Evolutionary conservation across 2,329 filamentous ascomycete genomes (phyloP).

Genomic region (Hypoxylon sp.): DNA sequence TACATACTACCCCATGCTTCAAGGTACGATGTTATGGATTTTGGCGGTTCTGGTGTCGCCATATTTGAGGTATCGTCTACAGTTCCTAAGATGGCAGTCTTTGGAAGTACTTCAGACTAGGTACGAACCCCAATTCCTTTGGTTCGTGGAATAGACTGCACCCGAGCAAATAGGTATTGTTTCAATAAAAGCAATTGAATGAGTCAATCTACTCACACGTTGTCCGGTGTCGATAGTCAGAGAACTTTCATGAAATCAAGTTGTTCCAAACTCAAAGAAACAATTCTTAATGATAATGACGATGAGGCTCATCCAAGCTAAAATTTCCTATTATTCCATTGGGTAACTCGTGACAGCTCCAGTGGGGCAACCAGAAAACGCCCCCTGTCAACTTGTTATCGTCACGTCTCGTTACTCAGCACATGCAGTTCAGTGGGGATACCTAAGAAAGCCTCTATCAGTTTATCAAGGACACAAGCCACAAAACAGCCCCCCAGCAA

Average conservation of each 20-base stretch:
- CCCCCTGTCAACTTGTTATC: not conserved
- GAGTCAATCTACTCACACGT: not conserved
- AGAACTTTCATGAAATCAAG: not conserved
- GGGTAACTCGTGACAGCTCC: slow-evolving; percentile 1
- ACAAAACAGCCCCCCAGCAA: slow-evolving; percentile 6
- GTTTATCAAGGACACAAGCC: slow-evolving; percentile 27
- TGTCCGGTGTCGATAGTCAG: not conserved
- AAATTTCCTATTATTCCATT: slow-evolving; percentile 31
- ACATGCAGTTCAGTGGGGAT: not conserved
- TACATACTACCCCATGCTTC: slow-evolving; percentile 67
- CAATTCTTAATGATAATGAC: slow-evolving; percentile 16
- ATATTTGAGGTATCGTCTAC: slow-evolving; percentile 45
- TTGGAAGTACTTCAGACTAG: not conserved
- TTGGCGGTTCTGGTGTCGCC: slow-evolving; percentile 53
- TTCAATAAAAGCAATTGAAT: too few species aligned
- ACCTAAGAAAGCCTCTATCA: slow-evolving; percentile 8
- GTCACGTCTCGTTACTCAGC: not conserved
- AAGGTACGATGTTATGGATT: slow-evolving; percentile 56
- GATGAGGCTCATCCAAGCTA: slow-evolving; percentile 31
- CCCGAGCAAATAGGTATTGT: not conserved
- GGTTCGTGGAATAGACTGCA: not conserved
- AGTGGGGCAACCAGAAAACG: slow-evolving; percentile 5
- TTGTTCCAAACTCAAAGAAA: not conserved
- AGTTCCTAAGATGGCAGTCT: not conserved
- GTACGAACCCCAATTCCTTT: not conserved